A percentile compares a stretch with the other conserved stretches of the same genome.
phyloP scores from a whole-genome alignment of 495 filamentous ascomycete genomes.

The Aspergillus heteromorphus region DNA sequence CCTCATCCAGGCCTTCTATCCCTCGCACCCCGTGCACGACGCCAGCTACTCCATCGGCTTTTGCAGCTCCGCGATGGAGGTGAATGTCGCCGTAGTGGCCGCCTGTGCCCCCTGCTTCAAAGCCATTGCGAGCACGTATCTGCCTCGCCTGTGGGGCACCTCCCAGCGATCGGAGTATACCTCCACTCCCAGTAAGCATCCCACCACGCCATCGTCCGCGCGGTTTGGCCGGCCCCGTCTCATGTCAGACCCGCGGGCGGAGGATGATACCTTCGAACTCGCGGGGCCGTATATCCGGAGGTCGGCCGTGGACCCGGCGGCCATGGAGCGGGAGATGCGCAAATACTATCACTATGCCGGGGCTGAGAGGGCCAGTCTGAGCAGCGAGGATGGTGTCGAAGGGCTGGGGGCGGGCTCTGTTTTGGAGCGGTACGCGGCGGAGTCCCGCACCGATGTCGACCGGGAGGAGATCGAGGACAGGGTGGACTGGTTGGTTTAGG shows the following conservation, averaged over 20 bases:
- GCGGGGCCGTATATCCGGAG: background rate
- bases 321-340: background rate
- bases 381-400: background rate
- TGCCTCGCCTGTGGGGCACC: background rate
- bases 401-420: background rate
- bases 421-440: background rate
- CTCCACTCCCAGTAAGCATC: background rate
- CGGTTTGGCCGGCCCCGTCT: background rate
- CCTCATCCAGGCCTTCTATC: conserved; percentile 19
- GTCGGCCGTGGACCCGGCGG: background rate
- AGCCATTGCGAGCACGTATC: background rate
- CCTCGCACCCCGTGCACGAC: conserved; percentile 12
- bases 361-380: background rate
- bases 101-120: conserved; percentile 23
- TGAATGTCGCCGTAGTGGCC: conserved; percentile 49
- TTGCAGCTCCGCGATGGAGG: conserved; percentile 48
- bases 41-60: conserved; percentile 42
- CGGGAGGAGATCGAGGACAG: background rate
- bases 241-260: too few relatives aligned
- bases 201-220: background rate
- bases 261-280: too few relatives aligned
- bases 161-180: background rate
- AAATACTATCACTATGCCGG: background rate
- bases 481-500: background rate
- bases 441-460: background rate